Base-by-base conservation (phyloP, 1,284 basidiomycete species). In the Salmacisia buchloeana region DNA sequence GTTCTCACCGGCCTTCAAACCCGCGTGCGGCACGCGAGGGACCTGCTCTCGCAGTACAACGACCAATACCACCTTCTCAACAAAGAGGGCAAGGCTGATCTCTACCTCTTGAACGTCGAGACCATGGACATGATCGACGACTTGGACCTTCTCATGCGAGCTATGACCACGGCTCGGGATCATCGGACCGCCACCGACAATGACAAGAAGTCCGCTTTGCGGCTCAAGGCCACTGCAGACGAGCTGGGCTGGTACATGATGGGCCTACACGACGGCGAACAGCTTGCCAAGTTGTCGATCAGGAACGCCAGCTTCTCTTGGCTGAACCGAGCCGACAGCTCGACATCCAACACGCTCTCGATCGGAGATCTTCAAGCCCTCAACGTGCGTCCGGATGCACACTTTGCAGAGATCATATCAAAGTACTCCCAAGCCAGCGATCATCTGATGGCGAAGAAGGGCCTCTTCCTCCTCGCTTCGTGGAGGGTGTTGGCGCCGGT, bases 241-340 rank as follows among this genome's bases (percentile, higher is more conserved):
- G 90, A 94, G 76, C 88, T 98, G 59, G 92, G 91, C 0, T 98
- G 94, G 93, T 86, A 86, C 70, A 96, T 98, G 92, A 82, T 96
- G 36, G 90, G 91, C 68, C 85, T 88, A 62, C 81, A 85, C 25
- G 71, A 70, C 38, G 84, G 85, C 46, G 85, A 88, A 59, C 84
- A 94, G 34, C 84, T 97, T 1, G 88, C 92, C 33, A 96, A 97
- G 81, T 84, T 97, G 56, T 88, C 90, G 18, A 85, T 96, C 61
- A 86, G 87, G 59, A 85, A 87, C 64, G 89, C 89, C 69, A 84
- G 90, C 69, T 94, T 89, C 80, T 86, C 86, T 49, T 92, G 92
- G 89, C 83, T 92, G 59, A 91, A 86, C 80, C 88, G 91, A 68
- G 90, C 91, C 70, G 93, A 97, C 79, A 89, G 91, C 67, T 92